These are phyloP conservation scores for Elongisporangium anandrum DNA, from an alignment of 352 stramenopile species.

Conservation along the genomic window DNA sequence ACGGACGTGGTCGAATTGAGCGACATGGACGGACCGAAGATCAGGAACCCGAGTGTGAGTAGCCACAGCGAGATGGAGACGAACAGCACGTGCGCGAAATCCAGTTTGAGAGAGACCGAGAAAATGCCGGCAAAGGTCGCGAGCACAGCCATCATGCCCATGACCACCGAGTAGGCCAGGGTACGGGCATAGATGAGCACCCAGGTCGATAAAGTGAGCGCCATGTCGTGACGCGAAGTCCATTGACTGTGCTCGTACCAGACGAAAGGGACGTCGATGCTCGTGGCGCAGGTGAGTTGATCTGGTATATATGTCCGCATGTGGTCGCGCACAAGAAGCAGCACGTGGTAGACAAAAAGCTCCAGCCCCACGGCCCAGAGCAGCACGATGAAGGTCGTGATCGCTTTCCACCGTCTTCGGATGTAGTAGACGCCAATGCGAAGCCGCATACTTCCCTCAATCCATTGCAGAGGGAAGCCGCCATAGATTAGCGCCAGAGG, in stretches of 20 bases:
- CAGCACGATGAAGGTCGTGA: slow-evolving; percentile 58
- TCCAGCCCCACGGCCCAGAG: slow-evolving; percentile 59
- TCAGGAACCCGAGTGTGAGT: slow-evolving; percentile 42
- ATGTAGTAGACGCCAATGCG: slow-evolving; percentile 74
- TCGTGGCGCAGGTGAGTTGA: slow-evolving; percentile 36
- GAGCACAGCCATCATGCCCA: slow-evolving; percentile 55
- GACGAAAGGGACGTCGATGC: slow-evolving; percentile 27
- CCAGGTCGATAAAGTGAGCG: slow-evolving; percentile 57
- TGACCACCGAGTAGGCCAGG: slow-evolving; percentile 54
- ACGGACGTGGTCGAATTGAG: slow-evolving; percentile 34
- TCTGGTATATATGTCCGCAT: slow-evolving; percentile 31
- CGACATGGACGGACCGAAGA: slow-evolving; percentile 44
- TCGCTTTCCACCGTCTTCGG: slow-evolving; percentile 67
- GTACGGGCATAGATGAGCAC: slow-evolving; percentile 65
- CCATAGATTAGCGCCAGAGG: slow-evolving; percentile 57
- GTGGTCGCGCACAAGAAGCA: slow-evolving; percentile 36
- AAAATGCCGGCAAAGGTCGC: slow-evolving; percentile 60
- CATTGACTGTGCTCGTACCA: slow-evolving; percentile 49
- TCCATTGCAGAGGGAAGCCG: slow-evolving; percentile 60
- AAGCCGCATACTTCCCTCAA: slow-evolving; percentile 61
- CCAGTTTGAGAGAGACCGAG: slow-evolving; percentile 67
- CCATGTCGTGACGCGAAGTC: slow-evolving; percentile 17
- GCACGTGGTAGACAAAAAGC: slow-evolving; percentile 59
- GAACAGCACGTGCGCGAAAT: slow-evolving; percentile 70
- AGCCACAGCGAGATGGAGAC: slow-evolving; percentile 49